Conservation (phyloP, 208 protist species). For the Lotmaria passim region DNA sequence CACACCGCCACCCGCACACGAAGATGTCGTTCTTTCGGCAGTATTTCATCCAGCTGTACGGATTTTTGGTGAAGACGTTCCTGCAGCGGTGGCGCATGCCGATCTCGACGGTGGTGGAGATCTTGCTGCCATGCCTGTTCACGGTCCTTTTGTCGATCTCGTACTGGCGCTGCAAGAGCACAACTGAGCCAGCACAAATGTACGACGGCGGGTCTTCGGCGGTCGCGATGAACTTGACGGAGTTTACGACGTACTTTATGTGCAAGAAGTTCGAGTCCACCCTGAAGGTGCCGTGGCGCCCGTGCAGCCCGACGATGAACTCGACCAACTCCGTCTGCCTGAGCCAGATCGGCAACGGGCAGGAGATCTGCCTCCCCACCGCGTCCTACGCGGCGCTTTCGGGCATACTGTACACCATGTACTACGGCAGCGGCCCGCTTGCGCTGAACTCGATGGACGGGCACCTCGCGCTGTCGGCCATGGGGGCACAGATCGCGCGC, state of each 20-base stretch:
- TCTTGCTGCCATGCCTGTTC: conserved; percentile 75
- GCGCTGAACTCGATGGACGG: conserved; percentile 54
- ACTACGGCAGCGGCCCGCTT: conserved; percentile 43
- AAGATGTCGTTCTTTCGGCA: conserved; percentile 26
- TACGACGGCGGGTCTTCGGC: conserved; percentile 30
- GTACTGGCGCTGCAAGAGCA: conserved; percentile 55
- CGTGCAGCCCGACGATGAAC: conserved; percentile 22
- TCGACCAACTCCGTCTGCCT: conserved; percentile 26
- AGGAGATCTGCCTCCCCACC: conserved; percentile 33
- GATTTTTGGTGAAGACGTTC: conserved; percentile 72
- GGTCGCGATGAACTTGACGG: conserved; percentile 27
- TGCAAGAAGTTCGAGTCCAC: conserved; percentile 26
- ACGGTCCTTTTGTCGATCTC: conserved; percentile 54
- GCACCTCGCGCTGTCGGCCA: conserved; percentile 60
- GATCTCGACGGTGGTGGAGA: conserved; percentile 53
- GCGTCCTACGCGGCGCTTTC: conserved; percentile 15
- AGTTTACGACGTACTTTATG: conserved; percentile 26
- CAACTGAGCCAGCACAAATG: conserved; percentile 23
- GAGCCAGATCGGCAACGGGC: conserved; percentile 38
- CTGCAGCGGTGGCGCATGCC: conserved; percentile 63
- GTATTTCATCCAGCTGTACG: conserved; percentile 66
- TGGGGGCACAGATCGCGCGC: conserved; percentile 42
- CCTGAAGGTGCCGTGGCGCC: conserved; percentile 24
- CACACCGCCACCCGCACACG: background rate
- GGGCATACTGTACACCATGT: conserved; percentile 41